phyloP scores from a whole-genome alignment of 176 grass and related monocot genomes.

The Oryza glaberrima region DNA sequence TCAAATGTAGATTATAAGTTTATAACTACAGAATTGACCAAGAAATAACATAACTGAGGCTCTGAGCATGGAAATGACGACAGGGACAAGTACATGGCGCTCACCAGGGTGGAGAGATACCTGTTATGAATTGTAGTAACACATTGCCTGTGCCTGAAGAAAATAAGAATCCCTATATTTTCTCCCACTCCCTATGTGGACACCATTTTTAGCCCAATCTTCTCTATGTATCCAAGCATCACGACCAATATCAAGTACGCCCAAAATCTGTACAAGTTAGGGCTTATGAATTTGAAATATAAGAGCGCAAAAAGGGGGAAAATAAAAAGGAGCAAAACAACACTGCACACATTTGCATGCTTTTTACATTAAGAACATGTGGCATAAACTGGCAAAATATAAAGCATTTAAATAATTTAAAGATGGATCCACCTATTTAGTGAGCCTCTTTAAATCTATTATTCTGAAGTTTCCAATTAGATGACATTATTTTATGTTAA shows the following conservation, averaged over 20 bases:
- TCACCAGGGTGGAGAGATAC: conserved; percentile 13
- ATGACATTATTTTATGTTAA: neutral
- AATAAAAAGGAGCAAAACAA: conserved; percentile 10
- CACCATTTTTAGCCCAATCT: conserved; percentile 91
- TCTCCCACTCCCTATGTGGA: conserved; percentile 83
- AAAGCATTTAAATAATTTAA: neutral
- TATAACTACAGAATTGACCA: neutral
- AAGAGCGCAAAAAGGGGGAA: neutral
- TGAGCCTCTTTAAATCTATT: neutral
- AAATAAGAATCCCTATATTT: conserved; percentile 97
- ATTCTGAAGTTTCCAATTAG: neutral
- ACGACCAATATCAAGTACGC: conserved; percentile 75
- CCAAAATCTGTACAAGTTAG: conserved; percentile 71
- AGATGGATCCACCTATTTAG: neutral
- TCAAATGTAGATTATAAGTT: neutral
- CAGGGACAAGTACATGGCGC: neutral
- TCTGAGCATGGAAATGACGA: neutral
- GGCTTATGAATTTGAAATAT: conserved; percentile 5
- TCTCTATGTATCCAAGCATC: conserved; percentile 99
- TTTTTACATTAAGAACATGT: neutral
- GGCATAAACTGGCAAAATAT: neutral
- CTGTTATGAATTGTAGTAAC: conserved; percentile 82
- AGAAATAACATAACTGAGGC: neutral
- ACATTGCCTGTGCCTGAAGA: conserved; percentile 91
- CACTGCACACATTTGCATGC: conserved; percentile 4